Base-by-base conservation (phyloP, 108 stramenopile species). In the Seminavis robusta region DNA sequence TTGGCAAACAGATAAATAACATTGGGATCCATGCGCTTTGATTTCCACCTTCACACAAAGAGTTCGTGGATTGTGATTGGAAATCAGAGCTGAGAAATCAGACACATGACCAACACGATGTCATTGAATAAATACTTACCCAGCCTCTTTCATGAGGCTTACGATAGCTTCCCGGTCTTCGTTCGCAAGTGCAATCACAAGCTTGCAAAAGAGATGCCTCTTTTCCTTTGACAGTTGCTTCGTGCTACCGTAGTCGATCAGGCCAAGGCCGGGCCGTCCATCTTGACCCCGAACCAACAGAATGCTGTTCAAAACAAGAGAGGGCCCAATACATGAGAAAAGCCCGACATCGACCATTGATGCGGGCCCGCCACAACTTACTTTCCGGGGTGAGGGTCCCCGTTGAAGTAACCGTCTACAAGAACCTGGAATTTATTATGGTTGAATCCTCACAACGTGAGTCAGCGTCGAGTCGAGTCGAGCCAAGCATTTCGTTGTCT, bases 181-280 rank as follows among this genome's bases (percentile, higher is more conserved):
- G 31, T 88, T 73, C 16, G 74, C 84, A 7, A 94, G 73, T 4
- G 92, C 92, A 25, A 94, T 55, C 25, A 87, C 67, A 7, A 89
- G 43, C 54, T 65, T 74, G 54, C 81, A 80, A 53, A 93, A 80
- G 13, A 81, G 52, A 54, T 83, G 63, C 1, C 88, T 58, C 44
- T 81, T 71, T 39, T 72, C 80, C 42, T 81, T 83, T 8, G 77
- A 65, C 31, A 94, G 19, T 9, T 30, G 50, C 59, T 88, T 88
- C 23, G 90, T 88, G 64, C 90, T 88, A 19, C 92, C 92, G 54
- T 85, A 94, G 51, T 94, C 92, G 43, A 94, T 89, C 6, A 89
- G 63, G n/a, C 92, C 92, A 4, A 93, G 47, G 15, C 65, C 61
- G 0, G 88, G 88, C 10, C 46, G 64, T 0, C 85, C 91, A 15